These are phyloP conservation scores for Phascolomyces articulosus DNA, from an alignment of 371 early-diverging fungal genomes.

Conservation along the genomic window DNA sequence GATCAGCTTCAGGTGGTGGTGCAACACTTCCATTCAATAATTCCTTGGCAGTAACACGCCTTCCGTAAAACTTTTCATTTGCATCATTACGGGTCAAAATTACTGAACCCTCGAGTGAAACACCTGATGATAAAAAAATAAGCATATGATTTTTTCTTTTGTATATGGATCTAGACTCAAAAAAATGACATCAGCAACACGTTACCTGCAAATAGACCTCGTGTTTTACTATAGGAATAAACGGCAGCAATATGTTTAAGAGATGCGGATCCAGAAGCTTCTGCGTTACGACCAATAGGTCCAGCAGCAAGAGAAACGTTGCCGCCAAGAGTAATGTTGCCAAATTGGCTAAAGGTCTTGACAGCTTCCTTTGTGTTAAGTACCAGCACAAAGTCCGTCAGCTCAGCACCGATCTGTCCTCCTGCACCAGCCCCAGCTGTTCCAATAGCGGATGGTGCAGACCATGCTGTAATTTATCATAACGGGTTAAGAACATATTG, in stretches of 20 bases:
- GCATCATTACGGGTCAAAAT: constrained; percentile 91
- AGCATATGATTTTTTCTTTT: not conserved
- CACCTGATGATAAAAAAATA: constrained; percentile 35
- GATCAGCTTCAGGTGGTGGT: constrained; percentile 81
- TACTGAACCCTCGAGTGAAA: constrained; percentile 92
- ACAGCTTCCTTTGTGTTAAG: constrained; percentile 87
- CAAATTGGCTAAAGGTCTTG: constrained; percentile 86
- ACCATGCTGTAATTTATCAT: constrained; percentile 57
- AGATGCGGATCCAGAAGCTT: constrained; percentile 81
- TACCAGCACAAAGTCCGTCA: constrained; percentile 92
- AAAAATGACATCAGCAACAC: too few relatives aligned
- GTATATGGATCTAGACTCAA: too few relatives aligned
- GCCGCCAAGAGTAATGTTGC: constrained; percentile 91
- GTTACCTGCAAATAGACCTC: constrained; percentile 85
- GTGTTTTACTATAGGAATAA: constrained; percentile 87
- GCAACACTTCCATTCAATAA: constrained; percentile 76
- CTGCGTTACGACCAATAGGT: constrained; percentile 89
- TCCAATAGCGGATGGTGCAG: constrained; percentile 79
- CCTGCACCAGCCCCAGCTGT: constrained; percentile 88
- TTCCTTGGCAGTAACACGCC: constrained; percentile 77
- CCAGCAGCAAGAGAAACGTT: constrained; percentile 89
- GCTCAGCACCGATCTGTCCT: constrained; percentile 85
- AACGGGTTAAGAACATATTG: too few relatives aligned
- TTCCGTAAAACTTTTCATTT: constrained; percentile 84
- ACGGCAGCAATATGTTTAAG: constrained; percentile 84